Base-by-base conservation (phyloP, 169 alveolate genomes). In the Eimeria brunetti region DNA sequence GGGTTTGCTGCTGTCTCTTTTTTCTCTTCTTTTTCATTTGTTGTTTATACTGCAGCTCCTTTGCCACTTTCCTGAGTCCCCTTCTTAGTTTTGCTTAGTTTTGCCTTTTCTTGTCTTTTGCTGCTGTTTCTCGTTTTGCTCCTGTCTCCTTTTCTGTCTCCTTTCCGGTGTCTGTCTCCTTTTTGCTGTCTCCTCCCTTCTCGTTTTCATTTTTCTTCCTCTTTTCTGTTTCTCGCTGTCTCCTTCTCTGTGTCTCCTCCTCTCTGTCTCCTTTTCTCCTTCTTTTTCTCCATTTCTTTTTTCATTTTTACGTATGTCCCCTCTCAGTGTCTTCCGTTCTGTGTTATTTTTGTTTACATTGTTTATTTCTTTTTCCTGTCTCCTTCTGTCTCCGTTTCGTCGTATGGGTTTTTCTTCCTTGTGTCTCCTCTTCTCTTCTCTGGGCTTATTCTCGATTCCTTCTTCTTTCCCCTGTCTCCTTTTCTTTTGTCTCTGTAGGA, bases 401-500 rank as follows among this genome's bases (percentile, higher is more conserved):
- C 38, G 46, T 33, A 64, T 58, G 67, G n/a, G 22, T 64, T 24
- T 22, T 1, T 24, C 38, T 2, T 1, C 6, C 14, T 64, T 18
- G 0, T 64, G 20, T 22, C 75, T 64, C 38, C 33, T 64, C n/a
- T 20, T 69, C 67, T 58, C 18, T 27, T 16, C n/a, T 58, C 27
- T 58, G n/a, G 0, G 41, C n/a, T 20, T 69, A 8, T 27, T 38
- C n/a, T 69, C n/a, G 80, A 8, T n/a, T 69, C 18, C 0, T 7
- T 18, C 18, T 69, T 36, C 41, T 14, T 24, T 24, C 3, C n/a
- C n/a, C 75, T 4, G 36, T 64, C 75, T 64, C 75, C 75, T 4
- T n/a, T n/a, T 0, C 12, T 64, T 14, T n/a, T 64, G 75, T 1
- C 20, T 18, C 75, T 64, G 75, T 64, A 89, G 95, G 95, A 89